Conservation (phyloP, 2,329 filamentous ascomycete species). For the Cladosporium sp. region DNA sequence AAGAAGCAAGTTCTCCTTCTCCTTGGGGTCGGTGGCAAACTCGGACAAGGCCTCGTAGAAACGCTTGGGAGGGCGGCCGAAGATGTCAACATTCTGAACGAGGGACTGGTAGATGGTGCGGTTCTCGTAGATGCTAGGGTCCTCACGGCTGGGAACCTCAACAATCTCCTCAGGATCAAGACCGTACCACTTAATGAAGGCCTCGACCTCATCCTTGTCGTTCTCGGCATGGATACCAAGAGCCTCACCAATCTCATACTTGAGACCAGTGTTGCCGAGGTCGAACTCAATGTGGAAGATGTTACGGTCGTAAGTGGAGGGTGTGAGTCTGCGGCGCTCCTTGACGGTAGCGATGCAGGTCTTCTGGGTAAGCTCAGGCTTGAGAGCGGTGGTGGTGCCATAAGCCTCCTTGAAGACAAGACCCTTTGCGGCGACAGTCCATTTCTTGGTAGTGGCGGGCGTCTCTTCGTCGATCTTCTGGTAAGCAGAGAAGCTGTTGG, state of each 20-base stretch:
- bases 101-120: conserved; percentile 91
- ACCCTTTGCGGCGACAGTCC: conserved; percentile 81
- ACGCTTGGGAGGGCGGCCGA: conserved; percentile 92
- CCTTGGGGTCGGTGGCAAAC: conserved; percentile 75
- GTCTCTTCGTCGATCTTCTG: conserved; percentile 70
- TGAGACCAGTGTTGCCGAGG: conserved; percentile 83
- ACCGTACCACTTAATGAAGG: conserved; percentile 88
- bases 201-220: conserved; percentile 68
- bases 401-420: conserved; percentile 94
- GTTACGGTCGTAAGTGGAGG: conserved; percentile 86
- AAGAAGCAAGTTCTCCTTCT: conserved; percentile 74
- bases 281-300: conserved; percentile 99
- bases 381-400: conserved; percentile 65
- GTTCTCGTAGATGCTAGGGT: conserved; percentile 69
- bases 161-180: conserved; percentile 78
- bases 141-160: conserved; percentile 84
- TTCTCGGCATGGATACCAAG: conserved; percentile 96
- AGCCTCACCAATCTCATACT: conserved; percentile 95
- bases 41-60: conserved; percentile 93
- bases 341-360: conserved; percentile 85
- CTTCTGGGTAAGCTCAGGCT: conserved; percentile 81
- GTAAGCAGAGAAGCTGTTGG: conserved; percentile 79
- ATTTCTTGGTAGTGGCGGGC: conserved; percentile 64
- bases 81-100: conserved; percentile 90
- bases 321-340: conserved; percentile 92